Evolutionary conservation across 2,329 filamentous ascomycete genomes (phyloP), one percentile per base, ranked within the genome.

Genomic region (Pleomassaria siparia): DNA sequence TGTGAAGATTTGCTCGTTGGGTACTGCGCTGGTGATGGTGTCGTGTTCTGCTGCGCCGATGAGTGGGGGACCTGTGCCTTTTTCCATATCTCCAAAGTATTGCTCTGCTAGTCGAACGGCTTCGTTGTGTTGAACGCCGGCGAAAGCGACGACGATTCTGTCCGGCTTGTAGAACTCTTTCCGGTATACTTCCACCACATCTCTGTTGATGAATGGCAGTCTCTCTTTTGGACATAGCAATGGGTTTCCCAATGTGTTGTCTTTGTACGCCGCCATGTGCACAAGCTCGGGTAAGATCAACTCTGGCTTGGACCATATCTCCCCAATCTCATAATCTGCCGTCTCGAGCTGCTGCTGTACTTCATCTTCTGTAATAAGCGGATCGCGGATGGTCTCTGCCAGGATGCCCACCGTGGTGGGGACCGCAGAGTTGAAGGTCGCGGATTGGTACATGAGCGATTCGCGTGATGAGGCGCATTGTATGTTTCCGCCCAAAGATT

Each of bases 231-330:
- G 94, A 68, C 94, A 99, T 42, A 99, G 75, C 56, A 99, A 72
- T 3, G 94, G 94, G 72, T 97, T 95, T 29, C 94, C 94, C 11
- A 99, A 79, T 0, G 94, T 97, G 74, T 99, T 97, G 67, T 94
- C 88, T 76, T 91, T 94, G 74, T 89, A 99, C 2, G 91, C 94
- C 9, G 94, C 91, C 76, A 91, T 94, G 71, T 99, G 94, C 29
- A 97, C 87, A 59, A 99, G 75, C 74, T 99, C 94, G 0, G 94
- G 94, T 51, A 99, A 76, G 59, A 99, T 97, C 46, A 99, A 81
- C 64, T 97, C 92, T 0, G 94, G 91, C 78, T 95, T 97, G 60
- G 87, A 87, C 94, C 94, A 99, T 47, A 99, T 97, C 76, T 97
- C 94, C 20, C 85, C 84, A 69, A 99, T 94, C 74, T 99, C 94